Conservation (phyloP, 495 filamentous ascomycete species). For the Aspergillus nanangensis region DNA sequence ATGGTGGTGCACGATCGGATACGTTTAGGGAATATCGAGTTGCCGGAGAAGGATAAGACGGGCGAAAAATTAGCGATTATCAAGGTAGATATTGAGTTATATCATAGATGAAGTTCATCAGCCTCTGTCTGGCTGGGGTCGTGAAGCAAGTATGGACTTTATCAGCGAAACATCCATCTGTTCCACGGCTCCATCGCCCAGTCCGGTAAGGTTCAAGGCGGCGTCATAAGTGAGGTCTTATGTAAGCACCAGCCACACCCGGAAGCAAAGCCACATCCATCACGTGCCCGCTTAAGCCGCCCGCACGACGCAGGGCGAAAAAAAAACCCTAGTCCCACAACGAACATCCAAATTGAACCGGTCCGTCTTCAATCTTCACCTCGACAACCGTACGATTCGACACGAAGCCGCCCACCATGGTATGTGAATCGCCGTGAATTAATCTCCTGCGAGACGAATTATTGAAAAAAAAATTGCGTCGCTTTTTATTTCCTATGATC, state of each 20-base stretch:
- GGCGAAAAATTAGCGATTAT: too few species aligned
- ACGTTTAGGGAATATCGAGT: too few species aligned
- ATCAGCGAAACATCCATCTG: constrained; percentile 2
- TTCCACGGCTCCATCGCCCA: neutral
- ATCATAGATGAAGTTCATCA: too few species aligned
- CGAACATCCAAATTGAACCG: constrained; percentile 41
- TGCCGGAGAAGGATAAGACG: too few species aligned
- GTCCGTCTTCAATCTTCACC: constrained; percentile 48
- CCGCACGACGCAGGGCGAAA: constrained; percentile 18
- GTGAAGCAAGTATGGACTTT: too few species aligned
- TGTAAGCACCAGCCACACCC: constrained; percentile 13
- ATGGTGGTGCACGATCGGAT: constrained; percentile 35
- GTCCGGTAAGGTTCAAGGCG: neutral
- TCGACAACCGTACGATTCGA: constrained; percentile 45
- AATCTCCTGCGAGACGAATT: neutral
- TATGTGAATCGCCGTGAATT: constrained; percentile 24
- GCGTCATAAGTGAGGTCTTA: too few species aligned
- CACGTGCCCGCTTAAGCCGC: constrained; percentile 39
- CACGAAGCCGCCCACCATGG: constrained; percentile 46
- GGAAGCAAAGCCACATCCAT: constrained; percentile 6
- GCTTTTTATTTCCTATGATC: too few species aligned
- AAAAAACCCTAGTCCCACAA: constrained; percentile 53
- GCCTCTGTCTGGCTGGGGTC: too few species aligned
- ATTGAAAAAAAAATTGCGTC: neutral
- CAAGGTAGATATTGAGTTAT: too few species aligned